Evolutionary conservation across 1,284 basidiomycete genomes (phyloP).

Genomic region (Lentinula novae-zelandiae): DNA sequence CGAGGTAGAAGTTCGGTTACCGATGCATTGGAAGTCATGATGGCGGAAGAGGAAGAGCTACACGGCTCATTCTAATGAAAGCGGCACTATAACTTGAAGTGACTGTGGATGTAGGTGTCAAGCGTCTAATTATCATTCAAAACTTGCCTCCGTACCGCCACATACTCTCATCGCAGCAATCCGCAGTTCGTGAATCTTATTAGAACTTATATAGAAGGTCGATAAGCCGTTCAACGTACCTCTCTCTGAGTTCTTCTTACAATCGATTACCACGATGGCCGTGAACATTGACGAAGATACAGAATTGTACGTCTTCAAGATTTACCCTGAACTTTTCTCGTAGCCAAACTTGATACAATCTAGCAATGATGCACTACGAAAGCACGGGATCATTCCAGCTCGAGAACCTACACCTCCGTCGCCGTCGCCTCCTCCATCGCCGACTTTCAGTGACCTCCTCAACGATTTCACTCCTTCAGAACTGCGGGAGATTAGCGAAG

Average conservation of each 20-base stretch:
- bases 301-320: constrained; percentile 69
- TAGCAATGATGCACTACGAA: constrained; percentile 90
- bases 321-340: background rate
- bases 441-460: constrained; percentile 61
- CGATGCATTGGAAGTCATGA: background rate
- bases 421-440: constrained; percentile 70
- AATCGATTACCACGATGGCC: constrained; percentile 39
- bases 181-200: no score
- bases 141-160: background rate
- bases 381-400: constrained; percentile 86
- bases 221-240: background rate
- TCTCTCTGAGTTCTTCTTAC: background rate
- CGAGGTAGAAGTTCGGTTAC: constrained; percentile 36
- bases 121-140: background rate
- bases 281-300: constrained; percentile 86
- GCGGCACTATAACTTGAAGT: no score
- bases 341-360: constrained; percentile 11
- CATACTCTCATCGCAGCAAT: background rate
- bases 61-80: background rate
- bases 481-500: constrained; percentile 65
- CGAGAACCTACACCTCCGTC: constrained; percentile 63
- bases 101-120: no score
- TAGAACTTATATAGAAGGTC: no score
- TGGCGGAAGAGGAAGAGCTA: background rate
- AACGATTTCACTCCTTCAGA: constrained; percentile 66